phyloP scores from a whole-genome alignment of 2,329 filamentous ascomycete genomes.

The Cladosporium sp. region DNA sequence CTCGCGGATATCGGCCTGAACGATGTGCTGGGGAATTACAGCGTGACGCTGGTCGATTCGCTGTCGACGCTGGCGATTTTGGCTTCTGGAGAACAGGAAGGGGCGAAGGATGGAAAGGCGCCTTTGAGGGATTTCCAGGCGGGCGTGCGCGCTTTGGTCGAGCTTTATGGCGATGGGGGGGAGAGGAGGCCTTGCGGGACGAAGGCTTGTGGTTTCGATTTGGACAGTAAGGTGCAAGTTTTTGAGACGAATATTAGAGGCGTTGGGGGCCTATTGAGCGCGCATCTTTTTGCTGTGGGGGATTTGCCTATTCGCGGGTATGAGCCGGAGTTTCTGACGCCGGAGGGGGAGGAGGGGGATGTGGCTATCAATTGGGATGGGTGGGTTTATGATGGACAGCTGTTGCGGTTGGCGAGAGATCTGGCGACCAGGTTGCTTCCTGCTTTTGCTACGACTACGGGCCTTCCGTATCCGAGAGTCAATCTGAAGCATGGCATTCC shows the following conservation, averaged over 20 bases:
- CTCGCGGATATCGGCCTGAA: conserved; percentile 81
- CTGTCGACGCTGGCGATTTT: conserved; percentile 90
- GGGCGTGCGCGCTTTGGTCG: conserved; percentile 69
- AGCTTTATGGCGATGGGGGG: conserved; percentile 81
- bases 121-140: conserved; percentile 63
- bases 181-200: conserved; percentile 65
- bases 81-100: conserved; percentile 58
- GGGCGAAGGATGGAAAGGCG: conserved; percentile 51
- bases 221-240: conserved; percentile 97
- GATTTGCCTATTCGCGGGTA: conserved; percentile 85
- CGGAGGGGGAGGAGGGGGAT: conserved; percentile 29
- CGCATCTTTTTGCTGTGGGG: conserved; percentile 87
- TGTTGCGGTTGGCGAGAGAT: conserved; percentile 83
- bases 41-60: conserved; percentile 89
- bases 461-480: conserved; percentile 89
- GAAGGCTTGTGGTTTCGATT: conserved; percentile 76
- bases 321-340: conserved; percentile 39
- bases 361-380: conserved; percentile 47
- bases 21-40: conserved; percentile 96
- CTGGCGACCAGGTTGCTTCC: conserved; percentile 78
- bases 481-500: conserved; percentile 88
- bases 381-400: conserved; percentile 80
- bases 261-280: conserved; percentile 82
- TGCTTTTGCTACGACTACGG: conserved; percentile 86
- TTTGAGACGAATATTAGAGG: conserved; percentile 97